These are phyloP conservation scores for Solanum sitiens DNA, from an alignment of 257 asterid genomes.

Conservation along the genomic window DNA sequence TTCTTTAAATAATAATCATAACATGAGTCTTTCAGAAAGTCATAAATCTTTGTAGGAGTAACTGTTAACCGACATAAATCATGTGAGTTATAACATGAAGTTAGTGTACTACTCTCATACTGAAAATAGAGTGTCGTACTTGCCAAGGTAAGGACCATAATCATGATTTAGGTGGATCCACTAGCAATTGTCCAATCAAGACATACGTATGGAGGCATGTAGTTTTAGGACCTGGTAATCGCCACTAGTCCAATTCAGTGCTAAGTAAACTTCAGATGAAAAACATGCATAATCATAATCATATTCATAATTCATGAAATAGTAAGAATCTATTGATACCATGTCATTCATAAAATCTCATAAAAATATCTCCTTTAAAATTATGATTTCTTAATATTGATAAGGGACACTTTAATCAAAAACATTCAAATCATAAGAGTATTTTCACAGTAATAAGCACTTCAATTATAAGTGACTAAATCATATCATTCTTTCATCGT, in stretches of 20 bases:
- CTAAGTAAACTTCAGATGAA: too few relatives aligned
- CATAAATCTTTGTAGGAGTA: not conserved
- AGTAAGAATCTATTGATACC: too few relatives aligned
- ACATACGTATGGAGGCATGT: not conserved
- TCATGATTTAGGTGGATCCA: not conserved
- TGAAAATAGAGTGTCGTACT: not conserved
- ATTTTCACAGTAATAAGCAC: too few relatives aligned
- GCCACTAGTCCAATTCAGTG: too few relatives aligned
- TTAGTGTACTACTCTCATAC: not conserved
- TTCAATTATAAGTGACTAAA: too few relatives aligned
- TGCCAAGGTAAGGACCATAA: not conserved
- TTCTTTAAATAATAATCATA: not conserved
- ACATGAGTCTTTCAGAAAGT: not conserved
- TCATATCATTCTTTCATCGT: too few relatives aligned
- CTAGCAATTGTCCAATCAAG: not conserved
- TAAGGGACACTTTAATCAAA: too few relatives aligned
- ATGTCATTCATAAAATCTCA: too few relatives aligned
- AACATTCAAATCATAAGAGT: too few relatives aligned
- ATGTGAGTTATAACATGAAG: not conserved
- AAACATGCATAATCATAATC: not conserved
- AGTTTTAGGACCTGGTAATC: not conserved
- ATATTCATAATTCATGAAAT: not conserved
- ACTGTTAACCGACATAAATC: too few relatives aligned
- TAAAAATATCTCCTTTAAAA: too few relatives aligned
- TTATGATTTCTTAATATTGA: too few relatives aligned